Conservation (phyloP, 2,329 filamentous ascomycete species). For the Aspergillus fischeri region DNA sequence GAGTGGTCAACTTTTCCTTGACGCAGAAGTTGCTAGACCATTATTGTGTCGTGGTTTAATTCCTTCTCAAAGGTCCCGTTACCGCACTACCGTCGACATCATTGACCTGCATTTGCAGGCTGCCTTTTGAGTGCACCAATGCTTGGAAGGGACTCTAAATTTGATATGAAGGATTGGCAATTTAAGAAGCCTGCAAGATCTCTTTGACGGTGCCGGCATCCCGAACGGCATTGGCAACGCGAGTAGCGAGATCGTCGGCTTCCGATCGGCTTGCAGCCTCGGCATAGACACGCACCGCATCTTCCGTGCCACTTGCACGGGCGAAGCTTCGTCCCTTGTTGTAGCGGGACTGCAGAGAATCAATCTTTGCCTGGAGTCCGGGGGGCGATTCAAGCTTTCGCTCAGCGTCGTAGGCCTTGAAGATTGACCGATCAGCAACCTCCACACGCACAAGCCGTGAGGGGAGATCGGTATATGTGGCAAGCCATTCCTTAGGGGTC, state of each 20-base stretch:
- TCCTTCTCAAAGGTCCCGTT: not conserved
- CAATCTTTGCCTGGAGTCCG: slow-evolving; percentile 80
- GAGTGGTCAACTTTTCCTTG: slow-evolving; percentile 3
- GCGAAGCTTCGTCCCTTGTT: slow-evolving; percentile 86
- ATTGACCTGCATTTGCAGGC: not conserved
- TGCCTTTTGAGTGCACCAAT: not conserved
- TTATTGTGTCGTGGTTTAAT: not conserved
- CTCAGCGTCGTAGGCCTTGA: slow-evolving; percentile 90
- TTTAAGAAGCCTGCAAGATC: slow-evolving; percentile 9
- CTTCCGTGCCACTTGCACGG: slow-evolving; percentile 89
- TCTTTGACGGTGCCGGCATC: slow-evolving; percentile 43
- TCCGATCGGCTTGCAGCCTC: slow-evolving; percentile 87
- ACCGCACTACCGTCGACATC: not conserved
- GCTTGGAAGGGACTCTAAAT: not conserved
- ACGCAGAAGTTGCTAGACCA: not conserved
- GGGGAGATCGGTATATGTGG: slow-evolving; percentile 88
- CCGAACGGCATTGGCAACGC: slow-evolving; percentile 72
- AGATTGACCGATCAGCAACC: slow-evolving; percentile 80
- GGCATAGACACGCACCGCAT: slow-evolving; percentile 92
- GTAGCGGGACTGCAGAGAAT: slow-evolving; percentile 84
- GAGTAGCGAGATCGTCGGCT: slow-evolving; percentile 82
- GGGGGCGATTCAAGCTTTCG: slow-evolving; percentile 74
- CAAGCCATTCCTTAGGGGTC: slow-evolving; percentile 85
- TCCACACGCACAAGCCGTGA: slow-evolving; percentile 93
- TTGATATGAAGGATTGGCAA: not conserved